Evolutionary conservation across 768 basidiomycete genomes (phyloP).

Genomic region (Amylocystis lapponica): DNA sequence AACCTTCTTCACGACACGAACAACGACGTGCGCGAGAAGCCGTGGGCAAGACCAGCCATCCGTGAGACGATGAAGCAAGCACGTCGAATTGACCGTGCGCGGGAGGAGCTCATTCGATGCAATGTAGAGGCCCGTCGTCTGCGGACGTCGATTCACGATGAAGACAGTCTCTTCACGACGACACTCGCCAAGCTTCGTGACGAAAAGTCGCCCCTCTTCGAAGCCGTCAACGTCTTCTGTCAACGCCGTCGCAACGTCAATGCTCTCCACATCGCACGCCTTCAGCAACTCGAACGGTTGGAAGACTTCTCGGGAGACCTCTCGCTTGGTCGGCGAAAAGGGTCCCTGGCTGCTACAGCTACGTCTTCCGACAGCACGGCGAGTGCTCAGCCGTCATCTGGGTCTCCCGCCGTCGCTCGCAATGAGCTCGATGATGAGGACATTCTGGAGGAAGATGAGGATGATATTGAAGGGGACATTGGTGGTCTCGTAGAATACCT

Average conservation of each 20-base stretch:
- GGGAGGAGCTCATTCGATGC: constrained; percentile 21
- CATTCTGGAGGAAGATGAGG: too few relatives aligned
- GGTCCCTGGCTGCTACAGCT: too few relatives aligned
- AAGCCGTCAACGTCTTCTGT: constrained; percentile 1
- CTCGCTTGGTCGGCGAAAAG: neutral
- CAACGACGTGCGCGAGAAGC: constrained; percentile 15
- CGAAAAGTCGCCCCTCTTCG: neutral
- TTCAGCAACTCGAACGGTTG: constrained; percentile 2
- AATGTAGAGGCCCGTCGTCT: constrained; percentile 23
- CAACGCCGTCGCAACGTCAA: constrained; percentile 3
- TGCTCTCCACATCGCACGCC: constrained; percentile 1
- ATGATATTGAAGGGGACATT: too few relatives aligned
- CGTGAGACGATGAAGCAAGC: constrained; percentile 17
- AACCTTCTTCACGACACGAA: constrained; percentile 20
- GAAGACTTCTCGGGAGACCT: constrained; percentile 4
- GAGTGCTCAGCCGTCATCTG: too few relatives aligned
- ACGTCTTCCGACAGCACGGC: too few relatives aligned
- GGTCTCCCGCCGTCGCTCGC: too few relatives aligned
- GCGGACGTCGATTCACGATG: constrained; percentile 20
- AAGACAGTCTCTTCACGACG: constrained; percentile 7
- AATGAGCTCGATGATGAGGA: too few relatives aligned
- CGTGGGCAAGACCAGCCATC: constrained; percentile 27
- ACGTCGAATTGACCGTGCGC: constrained; percentile 10
- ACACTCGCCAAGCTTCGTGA: neutral
- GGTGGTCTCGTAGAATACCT: too few relatives aligned